Conservation (phyloP, 140 eudicot species). For the Anethum foeniculum region DNA sequence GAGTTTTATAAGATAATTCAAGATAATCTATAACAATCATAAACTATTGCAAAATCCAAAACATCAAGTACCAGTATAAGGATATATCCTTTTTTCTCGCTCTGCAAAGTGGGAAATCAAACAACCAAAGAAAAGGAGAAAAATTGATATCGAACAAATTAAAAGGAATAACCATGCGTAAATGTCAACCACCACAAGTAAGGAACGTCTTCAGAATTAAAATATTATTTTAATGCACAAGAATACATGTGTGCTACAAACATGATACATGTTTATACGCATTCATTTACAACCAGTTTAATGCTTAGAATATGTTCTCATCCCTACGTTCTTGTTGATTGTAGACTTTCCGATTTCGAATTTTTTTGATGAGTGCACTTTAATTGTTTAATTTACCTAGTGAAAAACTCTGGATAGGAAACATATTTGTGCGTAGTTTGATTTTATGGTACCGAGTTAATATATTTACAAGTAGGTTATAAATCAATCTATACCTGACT, state of each 20-base stretch:
- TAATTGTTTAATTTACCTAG: not conserved
- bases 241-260: not conserved
- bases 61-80: not conserved
- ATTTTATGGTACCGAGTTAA: too few species aligned
- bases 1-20: not conserved
- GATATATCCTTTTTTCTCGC: not conserved
- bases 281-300: not conserved
- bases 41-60: not conserved
- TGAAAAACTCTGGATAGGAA: not conserved
- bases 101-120: not conserved
- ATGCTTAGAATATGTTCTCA: not conserved
- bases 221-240: not conserved
- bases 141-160: not conserved
- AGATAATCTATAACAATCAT: not conserved
- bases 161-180: not conserved
- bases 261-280: not conserved
- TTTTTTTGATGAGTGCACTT: not conserved
- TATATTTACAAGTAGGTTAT: too few species aligned
- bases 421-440: not conserved
- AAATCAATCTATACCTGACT: too few species aligned
- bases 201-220: not conserved
- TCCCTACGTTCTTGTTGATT: not conserved
- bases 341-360: not conserved
- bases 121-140: not conserved
- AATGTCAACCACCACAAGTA: not conserved